Conservation (phyloP, 2,329 filamentous ascomycete species). For the Aschersonia sp. region DNA sequence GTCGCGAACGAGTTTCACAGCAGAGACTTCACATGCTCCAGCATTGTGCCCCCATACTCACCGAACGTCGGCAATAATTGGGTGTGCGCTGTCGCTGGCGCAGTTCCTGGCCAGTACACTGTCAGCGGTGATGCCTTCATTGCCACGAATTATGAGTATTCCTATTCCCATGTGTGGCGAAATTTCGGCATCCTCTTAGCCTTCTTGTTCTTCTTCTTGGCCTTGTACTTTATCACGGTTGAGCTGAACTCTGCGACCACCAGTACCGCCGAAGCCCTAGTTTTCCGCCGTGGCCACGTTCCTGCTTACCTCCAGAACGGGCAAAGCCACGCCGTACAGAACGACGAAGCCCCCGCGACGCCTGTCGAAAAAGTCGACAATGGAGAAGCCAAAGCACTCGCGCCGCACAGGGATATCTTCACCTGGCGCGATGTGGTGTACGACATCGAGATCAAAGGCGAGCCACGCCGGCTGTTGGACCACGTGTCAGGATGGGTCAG, state of each 20-base stretch:
- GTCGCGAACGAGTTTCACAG: conserved; percentile 60
- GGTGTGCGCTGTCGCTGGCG: conserved; percentile 38
- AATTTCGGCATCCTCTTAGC: conserved; percentile 56
- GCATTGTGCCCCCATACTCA: conserved; percentile 30
- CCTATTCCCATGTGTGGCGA: conserved; percentile 44
- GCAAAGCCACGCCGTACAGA: conserved; percentile 13
- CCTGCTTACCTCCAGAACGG: conserved; percentile 24
- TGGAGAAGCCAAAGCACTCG: conserved; percentile 15
- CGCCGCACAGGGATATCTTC: conserved; percentile 46
- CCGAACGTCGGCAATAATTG: conserved; percentile 29
- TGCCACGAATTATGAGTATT: conserved; percentile 38
- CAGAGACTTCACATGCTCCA: conserved; percentile 39
- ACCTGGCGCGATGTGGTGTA: conserved; percentile 68
- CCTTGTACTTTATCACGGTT: conserved; percentile 45
- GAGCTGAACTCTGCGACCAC: conserved; percentile 50
- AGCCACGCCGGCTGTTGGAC: conserved; percentile 58
- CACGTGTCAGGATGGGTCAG: conserved; percentile 81
- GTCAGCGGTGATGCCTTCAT: conserved; percentile 51
- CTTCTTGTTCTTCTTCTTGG: conserved; percentile 50
- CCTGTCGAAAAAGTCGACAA: conserved; percentile 4
- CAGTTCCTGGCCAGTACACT: conserved; percentile 34
- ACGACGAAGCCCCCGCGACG: conserved; percentile 15
- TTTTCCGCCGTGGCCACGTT: conserved; percentile 45
- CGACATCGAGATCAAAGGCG: conserved; percentile 57
- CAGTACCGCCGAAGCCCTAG: conserved; percentile 54